These are phyloP conservation scores for Cylindrotheca fusiformis DNA, from an alignment of 108 stramenopile genomes.

Conservation along the genomic window DNA sequence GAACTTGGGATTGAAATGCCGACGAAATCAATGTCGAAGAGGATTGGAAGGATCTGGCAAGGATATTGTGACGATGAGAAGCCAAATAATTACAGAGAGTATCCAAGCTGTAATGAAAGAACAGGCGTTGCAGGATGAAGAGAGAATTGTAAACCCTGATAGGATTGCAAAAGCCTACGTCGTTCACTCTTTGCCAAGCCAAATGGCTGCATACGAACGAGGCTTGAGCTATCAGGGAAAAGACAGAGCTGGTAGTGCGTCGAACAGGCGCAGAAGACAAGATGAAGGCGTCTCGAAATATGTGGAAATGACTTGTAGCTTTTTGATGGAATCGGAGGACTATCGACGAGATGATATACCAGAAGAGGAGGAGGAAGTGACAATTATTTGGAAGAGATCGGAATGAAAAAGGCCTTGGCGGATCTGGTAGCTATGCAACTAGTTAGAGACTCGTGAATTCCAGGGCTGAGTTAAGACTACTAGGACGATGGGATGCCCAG, in stretches of 20 bases:
- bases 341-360: not conserved
- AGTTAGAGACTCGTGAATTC: not conserved
- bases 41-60: not conserved
- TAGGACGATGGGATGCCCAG: not conserved
- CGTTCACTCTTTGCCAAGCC: not conserved
- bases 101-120: slow-evolving; percentile 7
- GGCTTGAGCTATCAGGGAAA: slow-evolving; percentile 4
- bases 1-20: not conserved
- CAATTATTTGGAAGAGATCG: not conserved
- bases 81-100: slow-evolving; percentile 2
- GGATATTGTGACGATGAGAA: not conserved
- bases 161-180: slow-evolving; percentile 2
- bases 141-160: slow-evolving; percentile 1
- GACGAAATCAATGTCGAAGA: not conserved
- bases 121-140: slow-evolving; percentile 4
- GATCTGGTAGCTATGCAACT: not conserved
- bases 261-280: not conserved
- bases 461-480: not conserved
- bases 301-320: not conserved
- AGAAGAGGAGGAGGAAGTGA: not conserved
- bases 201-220: not conserved
- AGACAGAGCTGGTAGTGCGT: not conserved
- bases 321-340: not conserved
- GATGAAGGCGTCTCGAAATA: not conserved
- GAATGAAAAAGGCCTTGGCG: not conserved